Evolutionary conservation across 2,329 filamentous ascomycete genomes (phyloP).

Genomic region (Fusarium bactridioides): DNA sequence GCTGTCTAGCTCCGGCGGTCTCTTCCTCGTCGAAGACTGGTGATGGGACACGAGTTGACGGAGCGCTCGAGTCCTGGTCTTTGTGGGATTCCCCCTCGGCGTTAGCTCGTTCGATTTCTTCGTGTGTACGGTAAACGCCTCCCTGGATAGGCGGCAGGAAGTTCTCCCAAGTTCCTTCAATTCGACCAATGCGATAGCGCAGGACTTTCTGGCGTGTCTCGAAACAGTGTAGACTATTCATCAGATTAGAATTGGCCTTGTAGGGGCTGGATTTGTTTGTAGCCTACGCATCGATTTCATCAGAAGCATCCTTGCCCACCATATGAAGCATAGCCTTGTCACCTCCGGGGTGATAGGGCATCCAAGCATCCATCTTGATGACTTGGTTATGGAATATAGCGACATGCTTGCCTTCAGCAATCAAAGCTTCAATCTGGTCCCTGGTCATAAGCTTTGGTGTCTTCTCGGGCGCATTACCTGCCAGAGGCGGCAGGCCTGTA

Average conservation of each 20-base stretch:
- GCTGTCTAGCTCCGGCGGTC: constrained; percentile 41
- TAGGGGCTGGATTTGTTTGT: background rate
- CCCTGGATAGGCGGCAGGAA: constrained; percentile 93
- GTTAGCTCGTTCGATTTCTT: constrained; percentile 45
- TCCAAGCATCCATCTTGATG: constrained; percentile 87
- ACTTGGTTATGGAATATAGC: constrained; percentile 84
- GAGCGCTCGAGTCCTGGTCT: constrained; percentile 51
- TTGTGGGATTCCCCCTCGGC: constrained; percentile 19
- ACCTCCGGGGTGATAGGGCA: constrained; percentile 90
- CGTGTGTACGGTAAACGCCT: constrained; percentile 70
- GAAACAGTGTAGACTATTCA: constrained; percentile 76
- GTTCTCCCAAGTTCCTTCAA: constrained; percentile 85
- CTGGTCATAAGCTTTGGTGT: constrained; percentile 50
- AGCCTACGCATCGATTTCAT: constrained; percentile 87
- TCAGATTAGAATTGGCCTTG: constrained; percentile 7
- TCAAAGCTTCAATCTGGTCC: constrained; percentile 70
- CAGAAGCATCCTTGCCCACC: constrained; percentile 92
- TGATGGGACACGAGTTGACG: constrained; percentile 62
- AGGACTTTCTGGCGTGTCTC: constrained; percentile 81
- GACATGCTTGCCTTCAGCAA: constrained; percentile 81
- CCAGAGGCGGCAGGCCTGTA: constrained; percentile 33
- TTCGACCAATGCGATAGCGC: constrained; percentile 81
- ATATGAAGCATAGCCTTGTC: constrained; percentile 91
- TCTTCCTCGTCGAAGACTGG: constrained; percentile 59
- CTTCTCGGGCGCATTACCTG: constrained; percentile 23